These are phyloP conservation scores for Termitomyces sp. DNA, from an alignment of 768 basidiomycete species.

Conservation along the genomic window DNA sequence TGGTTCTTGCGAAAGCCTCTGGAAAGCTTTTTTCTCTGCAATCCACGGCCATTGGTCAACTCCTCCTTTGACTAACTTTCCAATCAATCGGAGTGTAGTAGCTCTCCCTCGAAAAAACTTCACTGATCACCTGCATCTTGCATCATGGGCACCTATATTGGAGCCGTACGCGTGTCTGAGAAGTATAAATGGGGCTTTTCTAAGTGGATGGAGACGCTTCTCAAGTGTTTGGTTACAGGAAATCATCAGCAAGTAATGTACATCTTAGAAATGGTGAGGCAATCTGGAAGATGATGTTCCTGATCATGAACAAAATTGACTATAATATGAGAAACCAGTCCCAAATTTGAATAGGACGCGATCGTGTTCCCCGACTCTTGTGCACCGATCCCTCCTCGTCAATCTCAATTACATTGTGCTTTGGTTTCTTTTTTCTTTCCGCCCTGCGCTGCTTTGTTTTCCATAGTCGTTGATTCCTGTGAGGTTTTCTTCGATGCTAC, in stretches of 20 bases:
- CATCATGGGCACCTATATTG: neutral
- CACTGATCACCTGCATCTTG: neutral
- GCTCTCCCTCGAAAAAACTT: neutral
- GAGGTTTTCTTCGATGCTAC: neutral
- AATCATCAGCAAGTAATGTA: too few relatives aligned
- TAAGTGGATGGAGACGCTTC: neutral
- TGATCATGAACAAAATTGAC: too few relatives aligned
- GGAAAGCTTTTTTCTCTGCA: neutral
- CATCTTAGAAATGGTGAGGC: neutral
- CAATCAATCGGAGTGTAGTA: neutral
- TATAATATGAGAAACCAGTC: neutral
- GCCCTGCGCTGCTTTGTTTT: neutral
- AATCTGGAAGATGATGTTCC: neutral
- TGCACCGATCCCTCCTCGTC: neutral
- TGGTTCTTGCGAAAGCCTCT: neutral
- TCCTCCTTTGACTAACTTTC: neutral
- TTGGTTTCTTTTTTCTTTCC: neutral
- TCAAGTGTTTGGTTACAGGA: neutral
- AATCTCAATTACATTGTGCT: neutral
- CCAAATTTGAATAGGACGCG: neutral
- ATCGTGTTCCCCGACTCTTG: neutral
- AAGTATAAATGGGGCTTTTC: neutral
- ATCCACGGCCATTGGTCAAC: neutral
- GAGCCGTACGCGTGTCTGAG: neutral
- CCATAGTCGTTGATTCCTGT: neutral